Conservation (phyloP, 2,329 filamentous ascomycete genomes). For the Trichoderma aggressivum region DNA sequence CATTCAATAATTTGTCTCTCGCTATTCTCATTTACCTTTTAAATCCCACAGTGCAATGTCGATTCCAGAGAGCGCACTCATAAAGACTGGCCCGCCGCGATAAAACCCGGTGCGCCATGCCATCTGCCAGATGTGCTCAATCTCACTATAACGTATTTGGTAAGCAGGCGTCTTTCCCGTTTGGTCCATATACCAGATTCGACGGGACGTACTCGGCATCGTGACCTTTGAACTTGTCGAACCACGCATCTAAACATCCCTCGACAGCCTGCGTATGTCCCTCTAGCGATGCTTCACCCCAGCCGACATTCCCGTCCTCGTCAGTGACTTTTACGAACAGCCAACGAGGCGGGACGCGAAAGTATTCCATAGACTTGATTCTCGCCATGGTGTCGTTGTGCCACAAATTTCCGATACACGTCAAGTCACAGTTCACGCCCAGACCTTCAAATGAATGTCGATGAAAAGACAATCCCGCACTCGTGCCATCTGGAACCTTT, state of each 20-base stretch:
- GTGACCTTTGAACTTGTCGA: conserved; percentile 58
- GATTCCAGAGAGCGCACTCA: conserved; percentile 73
- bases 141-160: conserved; percentile 50
- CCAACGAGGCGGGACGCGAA: conserved; percentile 71
- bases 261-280: conserved; percentile 73
- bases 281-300: conserved; percentile 73
- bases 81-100: conserved; percentile 73
- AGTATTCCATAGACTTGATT: conserved; percentile 60
- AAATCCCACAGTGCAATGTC: conserved; percentile 80
- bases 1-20: background rate
- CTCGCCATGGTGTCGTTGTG: conserved; percentile 28
- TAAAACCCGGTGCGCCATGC: conserved; percentile 72
- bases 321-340: conserved; percentile 75
- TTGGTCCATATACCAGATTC: background rate
- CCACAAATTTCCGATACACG: background rate
- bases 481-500: background rate
- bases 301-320: conserved; percentile 60
- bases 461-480: background rate
- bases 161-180: background rate
- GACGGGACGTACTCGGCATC: conserved; percentile 61
- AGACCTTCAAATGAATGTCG: background rate
- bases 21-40: conserved; percentile 45
- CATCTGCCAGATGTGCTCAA: conserved; percentile 77
- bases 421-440: background rate
- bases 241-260: conserved; percentile 67